Conservation (phyloP, 1,284 basidiomycete genomes). For the Malassezia sympodialis region DNA sequence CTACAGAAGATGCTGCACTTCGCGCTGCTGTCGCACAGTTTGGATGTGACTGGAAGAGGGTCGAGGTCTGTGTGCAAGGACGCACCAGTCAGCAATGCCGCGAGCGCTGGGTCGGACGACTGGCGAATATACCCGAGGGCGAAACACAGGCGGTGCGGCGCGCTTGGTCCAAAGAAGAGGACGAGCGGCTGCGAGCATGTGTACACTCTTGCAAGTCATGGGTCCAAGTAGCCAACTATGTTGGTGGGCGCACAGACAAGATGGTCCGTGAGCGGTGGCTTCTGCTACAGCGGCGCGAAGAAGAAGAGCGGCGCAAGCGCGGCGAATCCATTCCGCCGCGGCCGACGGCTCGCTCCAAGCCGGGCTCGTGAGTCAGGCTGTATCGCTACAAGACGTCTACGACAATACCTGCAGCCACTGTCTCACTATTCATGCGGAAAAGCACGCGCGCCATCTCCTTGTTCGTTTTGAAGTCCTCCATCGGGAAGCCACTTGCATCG, state of each 20-base stretch:
- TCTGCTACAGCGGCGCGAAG: conserved; percentile 13
- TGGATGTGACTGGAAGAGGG: conserved; percentile 18
- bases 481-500: conserved; percentile 20
- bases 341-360: background rate
- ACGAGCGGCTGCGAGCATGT: conserved; percentile 15
- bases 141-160: conserved; percentile 14
- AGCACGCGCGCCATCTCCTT: conserved; percentile 94
- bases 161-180: conserved; percentile 13
- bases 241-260: conserved; percentile 16
- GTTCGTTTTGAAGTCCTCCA: conserved; percentile 73
- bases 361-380: background rate
- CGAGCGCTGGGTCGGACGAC: conserved; percentile 18
- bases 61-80: conserved; percentile 14
- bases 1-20: conserved; percentile 13
- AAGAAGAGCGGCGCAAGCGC: background rate
- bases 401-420: conserved; percentile 71
- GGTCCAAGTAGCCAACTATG: conserved; percentile 15
- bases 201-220: conserved; percentile 14
- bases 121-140: conserved; percentile 18
- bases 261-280: conserved; percentile 20
- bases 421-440: conserved; percentile 78
- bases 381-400: conserved; percentile 13
- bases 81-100: conserved; percentile 19
- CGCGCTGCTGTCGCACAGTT: conserved; percentile 15
- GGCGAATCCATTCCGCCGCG: background rate